phyloP scores from a whole-genome alignment of 345 rosid genomes.

The Syzygium grande region DNA sequence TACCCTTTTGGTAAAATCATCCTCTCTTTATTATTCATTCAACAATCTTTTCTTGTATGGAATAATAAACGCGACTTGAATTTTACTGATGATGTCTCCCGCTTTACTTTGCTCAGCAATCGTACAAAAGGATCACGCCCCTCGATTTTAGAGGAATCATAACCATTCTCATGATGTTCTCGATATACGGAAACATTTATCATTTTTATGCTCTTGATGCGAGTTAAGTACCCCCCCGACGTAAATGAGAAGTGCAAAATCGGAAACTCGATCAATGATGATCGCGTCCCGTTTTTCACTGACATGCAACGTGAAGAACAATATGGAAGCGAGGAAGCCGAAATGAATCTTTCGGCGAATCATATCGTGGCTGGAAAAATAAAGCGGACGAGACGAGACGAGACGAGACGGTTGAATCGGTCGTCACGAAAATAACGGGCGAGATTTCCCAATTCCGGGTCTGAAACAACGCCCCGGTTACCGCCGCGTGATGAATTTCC shows the following conservation, averaged over 20 bases:
- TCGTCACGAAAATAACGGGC: not conserved
- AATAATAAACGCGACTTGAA: not conserved
- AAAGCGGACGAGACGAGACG: not conserved
- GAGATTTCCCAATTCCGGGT: not conserved
- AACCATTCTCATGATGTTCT: not conserved
- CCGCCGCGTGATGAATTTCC: not conserved
- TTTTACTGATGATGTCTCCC: not conserved
- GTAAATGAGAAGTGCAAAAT: not conserved
- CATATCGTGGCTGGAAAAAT: not conserved
- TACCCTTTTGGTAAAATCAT: not conserved
- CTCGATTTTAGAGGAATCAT: not conserved
- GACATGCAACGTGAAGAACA: not conserved
- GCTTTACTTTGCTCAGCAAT: not conserved
- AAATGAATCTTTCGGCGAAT: not conserved
- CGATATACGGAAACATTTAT: not conserved
- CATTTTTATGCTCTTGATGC: fast-evolving
- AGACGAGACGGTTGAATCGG: not conserved
- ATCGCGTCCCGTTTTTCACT: fast-evolving
- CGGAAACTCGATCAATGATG: not conserved
- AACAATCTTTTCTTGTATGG: not conserved
- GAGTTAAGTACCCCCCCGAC: not conserved
- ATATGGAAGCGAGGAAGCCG: not conserved
- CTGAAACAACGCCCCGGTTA: not conserved
- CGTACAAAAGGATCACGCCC: not conserved
- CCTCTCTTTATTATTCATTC: not conserved